phyloP scores from a whole-genome alignment of 1,139 yeast species.

The Yamadazyma buinensis region DNA sequence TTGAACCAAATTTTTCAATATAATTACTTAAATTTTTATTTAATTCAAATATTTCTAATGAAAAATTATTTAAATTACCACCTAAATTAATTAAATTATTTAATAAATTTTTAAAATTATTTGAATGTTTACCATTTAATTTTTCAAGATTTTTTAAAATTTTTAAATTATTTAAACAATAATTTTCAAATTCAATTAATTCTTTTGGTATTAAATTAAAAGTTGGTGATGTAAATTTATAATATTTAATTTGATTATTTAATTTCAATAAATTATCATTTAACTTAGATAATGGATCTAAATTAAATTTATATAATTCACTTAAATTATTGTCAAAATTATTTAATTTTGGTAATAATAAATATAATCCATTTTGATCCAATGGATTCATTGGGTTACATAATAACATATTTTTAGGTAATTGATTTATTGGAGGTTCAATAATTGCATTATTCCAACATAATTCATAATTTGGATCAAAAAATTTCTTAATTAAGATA shows the following conservation, averaged over 20 bases:
- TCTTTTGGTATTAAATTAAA: constrained; percentile 31
- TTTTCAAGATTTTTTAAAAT: constrained; percentile 32
- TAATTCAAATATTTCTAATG: constrained; percentile 35
- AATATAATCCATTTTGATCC: constrained; percentile 44
- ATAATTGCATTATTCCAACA: constrained; percentile 46
- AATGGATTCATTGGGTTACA: constrained; percentile 46
- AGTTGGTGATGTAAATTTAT: constrained; percentile 18
- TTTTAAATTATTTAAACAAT: constrained; percentile 32
- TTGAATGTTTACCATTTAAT: constrained; percentile 21
- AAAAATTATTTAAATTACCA: constrained; percentile 45
- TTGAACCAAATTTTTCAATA: constrained; percentile 45
- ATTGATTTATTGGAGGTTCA: constrained; percentile 42
- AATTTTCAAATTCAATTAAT: constrained; percentile 33
- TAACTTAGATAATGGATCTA: constrained; percentile 29
- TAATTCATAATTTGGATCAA: constrained; percentile 47
- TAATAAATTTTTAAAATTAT: constrained; percentile 30
- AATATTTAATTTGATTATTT: constrained; percentile 32
- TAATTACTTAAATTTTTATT: constrained; percentile 28
- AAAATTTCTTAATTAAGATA: constrained; percentile 36
- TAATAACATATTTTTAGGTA: constrained; percentile 38
- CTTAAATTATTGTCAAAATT: constrained; percentile 30
- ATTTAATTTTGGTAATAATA: constrained; percentile 36
- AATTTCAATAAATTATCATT: constrained; percentile 36
- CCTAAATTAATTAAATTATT: constrained; percentile 40
- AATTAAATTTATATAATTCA: constrained; percentile 16